These are phyloP conservation scores for Magnolia sinica DNA, from an alignment of 164 flowering plant species.

Conservation along the genomic window DNA sequence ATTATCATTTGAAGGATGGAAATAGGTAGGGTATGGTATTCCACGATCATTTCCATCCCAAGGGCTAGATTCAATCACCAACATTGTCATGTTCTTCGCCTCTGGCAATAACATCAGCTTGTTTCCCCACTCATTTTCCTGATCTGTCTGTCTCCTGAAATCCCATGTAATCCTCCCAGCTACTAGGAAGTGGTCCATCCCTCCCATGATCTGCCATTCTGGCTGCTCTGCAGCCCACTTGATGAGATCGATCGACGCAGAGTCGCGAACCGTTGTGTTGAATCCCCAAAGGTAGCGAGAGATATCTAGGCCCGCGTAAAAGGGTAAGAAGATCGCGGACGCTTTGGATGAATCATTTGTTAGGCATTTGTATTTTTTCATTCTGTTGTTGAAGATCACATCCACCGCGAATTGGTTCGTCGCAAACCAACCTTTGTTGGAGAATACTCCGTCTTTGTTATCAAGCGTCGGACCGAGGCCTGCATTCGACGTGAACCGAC, in stretches of 20 bases:
- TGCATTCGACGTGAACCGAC: constrained; percentile 36
- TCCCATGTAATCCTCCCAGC: constrained; percentile 76
- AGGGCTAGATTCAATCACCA: constrained; percentile 58
- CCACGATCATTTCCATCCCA: constrained; percentile 52
- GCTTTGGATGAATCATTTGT: constrained; percentile 57
- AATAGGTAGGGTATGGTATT: constrained; percentile 76
- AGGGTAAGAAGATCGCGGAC: constrained; percentile 65
- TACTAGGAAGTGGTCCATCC: constrained; percentile 68
- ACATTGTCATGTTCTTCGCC: constrained; percentile 46
- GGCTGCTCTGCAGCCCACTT: constrained; percentile 44
- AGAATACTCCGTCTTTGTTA: constrained; percentile 34
- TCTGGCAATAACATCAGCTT: constrained; percentile 51
- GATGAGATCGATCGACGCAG: constrained; percentile 32
- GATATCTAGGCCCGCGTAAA: constrained; percentile 65
- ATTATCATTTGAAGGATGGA: constrained; percentile 58
- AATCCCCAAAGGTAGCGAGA: constrained; percentile 48
- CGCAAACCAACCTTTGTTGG: constrained; percentile 53
- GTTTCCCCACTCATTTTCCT: constrained; percentile 64
- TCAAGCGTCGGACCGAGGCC: constrained; percentile 56
- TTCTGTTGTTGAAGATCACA: constrained; percentile 61
- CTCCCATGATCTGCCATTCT: constrained; percentile 57
- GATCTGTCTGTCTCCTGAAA: constrained; percentile 37
- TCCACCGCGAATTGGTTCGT: constrained; percentile 72
- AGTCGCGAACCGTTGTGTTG: constrained; percentile 32
- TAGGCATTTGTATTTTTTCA: constrained; percentile 67